Conservation (phyloP, 345 rosid species). For the Eucalyptus pauciflora region DNA sequence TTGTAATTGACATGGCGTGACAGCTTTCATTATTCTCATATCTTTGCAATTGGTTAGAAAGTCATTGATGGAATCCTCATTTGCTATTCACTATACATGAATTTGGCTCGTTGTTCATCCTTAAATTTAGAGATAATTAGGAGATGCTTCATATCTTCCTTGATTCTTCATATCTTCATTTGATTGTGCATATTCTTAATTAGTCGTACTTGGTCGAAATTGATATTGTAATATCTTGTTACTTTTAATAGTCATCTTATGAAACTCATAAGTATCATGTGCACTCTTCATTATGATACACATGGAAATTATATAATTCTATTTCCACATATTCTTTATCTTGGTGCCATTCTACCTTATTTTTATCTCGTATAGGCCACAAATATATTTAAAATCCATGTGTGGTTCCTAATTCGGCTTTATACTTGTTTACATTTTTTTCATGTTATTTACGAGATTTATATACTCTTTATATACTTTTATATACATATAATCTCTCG, state of each 20-base stretch:
- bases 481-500: not conserved
- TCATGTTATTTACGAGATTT: not conserved
- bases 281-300: not conserved
- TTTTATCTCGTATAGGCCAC: not conserved
- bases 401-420: not conserved
- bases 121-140: not conserved
- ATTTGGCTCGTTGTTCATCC: not conserved
- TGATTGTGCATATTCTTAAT: not conserved
- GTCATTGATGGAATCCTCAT: not conserved
- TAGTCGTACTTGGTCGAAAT: not conserved
- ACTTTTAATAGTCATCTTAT: not conserved
- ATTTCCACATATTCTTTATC: not conserved
- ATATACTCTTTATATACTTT: not conserved
- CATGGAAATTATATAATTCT: not conserved
- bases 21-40: not conserved
- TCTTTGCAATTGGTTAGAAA: not conserved
- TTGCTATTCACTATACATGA: not conserved
- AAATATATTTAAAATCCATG: not conserved
- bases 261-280: not conserved
- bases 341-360: not conserved
- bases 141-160: not conserved
- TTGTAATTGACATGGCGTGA: not conserved
- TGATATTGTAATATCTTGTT: not conserved
- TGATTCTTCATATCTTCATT: not conserved
- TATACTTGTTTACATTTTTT: not conserved